phyloP scores from a whole-genome alignment of 2,329 filamentous ascomycete genomes.

The Hypoxylon sp. region DNA sequence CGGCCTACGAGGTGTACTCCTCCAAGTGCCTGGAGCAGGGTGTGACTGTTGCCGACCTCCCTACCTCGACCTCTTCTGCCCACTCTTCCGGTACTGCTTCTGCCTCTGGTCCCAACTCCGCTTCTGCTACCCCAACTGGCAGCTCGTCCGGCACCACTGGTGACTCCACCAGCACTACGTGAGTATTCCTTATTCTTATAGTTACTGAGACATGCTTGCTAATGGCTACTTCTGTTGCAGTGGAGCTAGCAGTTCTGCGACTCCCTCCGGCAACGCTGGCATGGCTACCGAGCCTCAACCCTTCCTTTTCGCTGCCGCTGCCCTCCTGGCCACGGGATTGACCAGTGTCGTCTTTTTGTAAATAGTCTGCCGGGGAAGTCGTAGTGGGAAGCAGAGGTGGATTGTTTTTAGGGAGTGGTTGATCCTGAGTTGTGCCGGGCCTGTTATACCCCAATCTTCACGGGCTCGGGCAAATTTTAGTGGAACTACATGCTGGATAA shows the following conservation, averaged over 20 bases:
- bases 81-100: conserved; percentile 38
- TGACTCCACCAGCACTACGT: conserved; percentile 38
- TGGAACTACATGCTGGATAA: conserved; percentile 28
- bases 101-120: conserved; percentile 29
- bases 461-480: conserved; percentile 20
- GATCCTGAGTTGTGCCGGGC: conserved; percentile 24
- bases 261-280: conserved; percentile 37
- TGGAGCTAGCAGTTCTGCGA: conserved; percentile 26
- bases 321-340: conserved; percentile 44
- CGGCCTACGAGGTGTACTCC: conserved; percentile 45
- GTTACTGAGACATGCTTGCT: conserved; percentile 3
- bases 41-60: conserved; percentile 41
- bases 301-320: conserved; percentile 43
- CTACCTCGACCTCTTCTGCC: conserved; percentile 38
- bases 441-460: conserved; percentile 41
- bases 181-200: conserved; percentile 14
- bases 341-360: conserved; percentile 46
- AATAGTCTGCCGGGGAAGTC: conserved; percentile 13
- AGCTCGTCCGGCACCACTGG: conserved; percentile 21
- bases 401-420: conserved; percentile 13
- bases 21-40: conserved; percentile 45
- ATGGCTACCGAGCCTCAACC: conserved; percentile 38
- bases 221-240: conserved; percentile 25
- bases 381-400: conserved; percentile 6
- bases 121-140: conserved; percentile 35